Evolutionary conservation across 352 stramenopile species (phyloP), one percentile per base, ranked within the genome.

Genomic region (Pythium folliculosum): DNA sequence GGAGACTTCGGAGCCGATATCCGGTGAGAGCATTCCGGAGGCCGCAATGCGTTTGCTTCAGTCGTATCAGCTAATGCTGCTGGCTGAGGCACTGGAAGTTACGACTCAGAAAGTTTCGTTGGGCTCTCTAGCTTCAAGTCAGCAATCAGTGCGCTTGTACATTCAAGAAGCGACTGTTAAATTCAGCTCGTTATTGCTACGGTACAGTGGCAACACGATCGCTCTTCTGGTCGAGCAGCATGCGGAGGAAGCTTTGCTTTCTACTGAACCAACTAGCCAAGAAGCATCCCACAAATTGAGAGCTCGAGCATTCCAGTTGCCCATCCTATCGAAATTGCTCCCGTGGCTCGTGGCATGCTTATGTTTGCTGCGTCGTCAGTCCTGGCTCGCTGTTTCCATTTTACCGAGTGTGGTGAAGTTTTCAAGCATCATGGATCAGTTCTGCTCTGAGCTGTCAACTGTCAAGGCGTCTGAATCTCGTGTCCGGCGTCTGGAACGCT

Each of bases 281-380:
- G 47, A 19, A 5, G 35, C 49, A 2, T 32, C 13, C 10, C 8
- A 22, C 19, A 63, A 65, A 19, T 22, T 64, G 13, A 65, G 45
- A 59, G 61, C 49, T 6, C 40, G 58, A 35, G 60, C 60, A 10
- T 60, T 57, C 19, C 30, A 76, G 25, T 32, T 86, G 16, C 81
- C 86, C 0, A 64, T 94, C 37, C 58, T 96, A 5, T 92, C 80
- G 0, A 78, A 81, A 40, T 55, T 92, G 10, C 55, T 96, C 1
- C 86, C 88, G 40, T 94, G 85, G 85, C 85, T 95, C 62, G 75
- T 95, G 6, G 82, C 84, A 13, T 92, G 79, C 37, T 59, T 94
- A 59, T 94, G 88, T 56, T 69, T 96, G n/a, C 62, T 96, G 51
- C 80, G 86, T 5, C 86, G 88, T 0, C 88, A 96, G 62, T 82